A percentile compares a stretch with the other conserved stretches of the same genome.
These are phyloP conservation scores for Pseudozyma pruni DNA, from an alignment of 1,284 basidiomycete species.

Conservation along the genomic window DNA sequence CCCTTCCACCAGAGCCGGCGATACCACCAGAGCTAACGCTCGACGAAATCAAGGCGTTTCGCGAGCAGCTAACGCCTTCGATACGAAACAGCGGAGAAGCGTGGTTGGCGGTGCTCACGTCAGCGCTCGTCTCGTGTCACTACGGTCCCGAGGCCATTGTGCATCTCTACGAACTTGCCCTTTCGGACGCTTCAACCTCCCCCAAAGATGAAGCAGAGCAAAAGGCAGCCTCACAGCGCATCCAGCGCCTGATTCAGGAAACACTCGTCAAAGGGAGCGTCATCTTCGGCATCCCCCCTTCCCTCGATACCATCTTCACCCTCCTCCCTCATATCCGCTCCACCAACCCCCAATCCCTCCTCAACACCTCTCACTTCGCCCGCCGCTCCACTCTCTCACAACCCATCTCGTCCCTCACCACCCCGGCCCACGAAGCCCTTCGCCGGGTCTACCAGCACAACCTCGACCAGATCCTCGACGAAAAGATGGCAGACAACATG, in stretches of 20 bases:
- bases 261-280: slow-evolving; percentile 22
- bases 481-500: slow-evolving; percentile 30
- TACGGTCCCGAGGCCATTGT: slow-evolving; percentile 17
- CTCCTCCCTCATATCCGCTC: slow-evolving; percentile 17
- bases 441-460: slow-evolving; percentile 34
- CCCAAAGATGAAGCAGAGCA: background rate
- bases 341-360: background rate
- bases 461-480: slow-evolving; percentile 16
- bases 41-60: slow-evolving; percentile 12
- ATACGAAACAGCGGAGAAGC: background rate
- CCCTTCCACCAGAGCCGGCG: background rate
- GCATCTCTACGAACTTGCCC: slow-evolving; percentile 12
- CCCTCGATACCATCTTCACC: slow-evolving; percentile 28
- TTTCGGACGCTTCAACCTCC: background rate
- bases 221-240: background rate
- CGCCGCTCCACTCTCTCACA: background rate
- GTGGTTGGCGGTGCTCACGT: slow-evolving; percentile 18
- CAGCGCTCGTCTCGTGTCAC: slow-evolving; percentile 15
- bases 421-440: slow-evolving; percentile 2
- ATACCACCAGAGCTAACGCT: background rate
- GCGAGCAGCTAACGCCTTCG: background rate
- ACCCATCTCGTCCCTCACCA: slow-evolving; percentile 5
- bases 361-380: slow-evolving; percentile 2
- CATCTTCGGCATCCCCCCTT: slow-evolving; percentile 24
- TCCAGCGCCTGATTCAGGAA: slow-evolving; percentile 30